These are phyloP conservation scores for Vitis cinerea DNA, from an alignment of 164 flowering plant species.

Conservation along the genomic window DNA sequence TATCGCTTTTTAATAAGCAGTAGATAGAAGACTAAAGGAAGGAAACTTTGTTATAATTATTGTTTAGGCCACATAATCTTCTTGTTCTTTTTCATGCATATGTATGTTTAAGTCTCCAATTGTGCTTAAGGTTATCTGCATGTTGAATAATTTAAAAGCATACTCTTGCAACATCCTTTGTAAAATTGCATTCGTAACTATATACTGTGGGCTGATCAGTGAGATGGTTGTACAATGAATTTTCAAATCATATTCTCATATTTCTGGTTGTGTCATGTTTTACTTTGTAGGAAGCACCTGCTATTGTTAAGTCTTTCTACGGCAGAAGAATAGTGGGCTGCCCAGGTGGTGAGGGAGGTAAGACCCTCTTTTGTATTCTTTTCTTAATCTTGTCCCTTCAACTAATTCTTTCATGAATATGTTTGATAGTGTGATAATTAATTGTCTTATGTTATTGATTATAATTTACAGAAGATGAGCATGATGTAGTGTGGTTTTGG, in stretches of 20 bases:
- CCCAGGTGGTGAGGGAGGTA: slow-evolving; percentile 46
- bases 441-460: too few species aligned
- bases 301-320: slow-evolving; percentile 34
- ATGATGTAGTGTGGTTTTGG: too few species aligned
- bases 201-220: neutral
- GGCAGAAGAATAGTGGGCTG: slow-evolving; percentile 45
- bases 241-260: neutral
- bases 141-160: neutral
- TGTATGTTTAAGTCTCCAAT: neutral
- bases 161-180: neutral
- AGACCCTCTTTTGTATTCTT: neutral
- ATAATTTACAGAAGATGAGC: too few species aligned
- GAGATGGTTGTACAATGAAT: neutral
- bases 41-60: neutral
- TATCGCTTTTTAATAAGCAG: too few species aligned
- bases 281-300: slow-evolving; percentile 32
- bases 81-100: neutral
- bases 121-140: neutral
- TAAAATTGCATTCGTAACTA: neutral
- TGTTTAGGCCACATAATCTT: neutral
- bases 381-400: neutral
- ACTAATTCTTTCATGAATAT: neutral
- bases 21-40: neutral
- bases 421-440: too few species aligned
- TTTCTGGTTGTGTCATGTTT: neutral